phyloP scores from a whole-genome alignment of 345 rosid species.

The Bruguiera gymnorhiza region DNA sequence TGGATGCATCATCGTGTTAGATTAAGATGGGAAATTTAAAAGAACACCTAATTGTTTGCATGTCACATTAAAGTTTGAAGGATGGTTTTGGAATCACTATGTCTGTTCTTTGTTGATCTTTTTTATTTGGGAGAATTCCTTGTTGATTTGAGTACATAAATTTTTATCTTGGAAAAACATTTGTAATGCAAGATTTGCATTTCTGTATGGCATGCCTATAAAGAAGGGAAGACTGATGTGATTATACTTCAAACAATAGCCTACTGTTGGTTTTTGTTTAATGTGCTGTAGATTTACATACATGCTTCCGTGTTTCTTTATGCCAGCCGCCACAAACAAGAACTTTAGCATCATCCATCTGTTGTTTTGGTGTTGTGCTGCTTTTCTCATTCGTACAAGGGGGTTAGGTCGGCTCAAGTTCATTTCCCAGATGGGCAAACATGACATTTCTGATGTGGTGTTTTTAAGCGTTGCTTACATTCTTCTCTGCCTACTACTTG shows the following conservation, averaged over 20 bases:
- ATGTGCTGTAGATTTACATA: constrained; percentile 23
- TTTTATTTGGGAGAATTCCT: neutral
- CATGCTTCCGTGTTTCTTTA: constrained; percentile 5
- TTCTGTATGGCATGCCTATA: neutral
- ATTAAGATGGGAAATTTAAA: neutral
- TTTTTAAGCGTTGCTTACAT: neutral
- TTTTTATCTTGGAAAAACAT: neutral
- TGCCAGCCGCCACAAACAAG: constrained; percentile 1
- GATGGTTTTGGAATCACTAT: neutral
- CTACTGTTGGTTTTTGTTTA: constrained; percentile 11
- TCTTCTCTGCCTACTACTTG: neutral
- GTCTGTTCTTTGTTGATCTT: neutral
- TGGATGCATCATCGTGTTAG: constrained; percentile 7
- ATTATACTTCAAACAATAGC: constrained; percentile 7
- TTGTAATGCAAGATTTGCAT: neutral
- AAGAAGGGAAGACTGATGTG: constrained; percentile 4
- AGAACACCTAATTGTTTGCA: neutral
- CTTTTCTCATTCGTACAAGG: constrained; percentile 12
- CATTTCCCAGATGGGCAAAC: neutral
- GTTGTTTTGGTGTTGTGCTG: constrained; percentile 12
- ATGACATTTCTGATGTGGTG: neutral
- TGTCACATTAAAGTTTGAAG: constrained; percentile 3
- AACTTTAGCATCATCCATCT: constrained; percentile 12
- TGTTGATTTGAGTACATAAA: neutral
- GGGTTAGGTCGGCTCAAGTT: constrained; percentile 12